Conservation (phyloP, 768 basidiomycete species). For the Tulasnella sp. region DNA sequence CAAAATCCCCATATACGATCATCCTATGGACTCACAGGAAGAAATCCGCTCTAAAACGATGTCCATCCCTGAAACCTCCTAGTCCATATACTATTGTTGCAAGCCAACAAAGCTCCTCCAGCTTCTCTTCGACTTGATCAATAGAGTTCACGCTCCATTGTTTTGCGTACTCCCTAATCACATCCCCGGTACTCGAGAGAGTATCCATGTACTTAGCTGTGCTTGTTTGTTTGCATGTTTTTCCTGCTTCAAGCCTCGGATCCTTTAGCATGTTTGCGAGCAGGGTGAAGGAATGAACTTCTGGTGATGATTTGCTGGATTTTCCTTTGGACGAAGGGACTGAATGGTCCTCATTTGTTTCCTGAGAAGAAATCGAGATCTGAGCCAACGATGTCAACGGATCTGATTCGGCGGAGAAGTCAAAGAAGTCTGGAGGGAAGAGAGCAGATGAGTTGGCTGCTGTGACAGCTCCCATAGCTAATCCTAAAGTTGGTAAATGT, state of each 20-base stretch:
- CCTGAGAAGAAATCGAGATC: too few species aligned
- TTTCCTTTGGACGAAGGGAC: too few species aligned
- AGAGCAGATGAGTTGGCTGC: background rate
- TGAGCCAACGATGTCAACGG: too few species aligned
- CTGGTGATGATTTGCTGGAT: background rate
- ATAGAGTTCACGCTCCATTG: conserved; percentile 1
- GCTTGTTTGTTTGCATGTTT: background rate
- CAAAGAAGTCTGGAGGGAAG: conserved; percentile 6
- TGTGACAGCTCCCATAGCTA: background rate
- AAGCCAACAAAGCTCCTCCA: conserved; percentile 12
- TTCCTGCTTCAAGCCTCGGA: background rate
- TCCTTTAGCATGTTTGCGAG: conserved; percentile 8
- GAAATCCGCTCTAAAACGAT: conserved; percentile 10
- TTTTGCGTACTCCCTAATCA: conserved; percentile 8
- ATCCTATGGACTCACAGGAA: conserved; percentile 9
- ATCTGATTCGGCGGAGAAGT: background rate
- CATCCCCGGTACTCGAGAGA: background rate
- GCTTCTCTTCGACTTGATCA: background rate
- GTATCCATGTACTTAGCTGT: background rate
- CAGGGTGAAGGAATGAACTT: conserved; percentile 2
- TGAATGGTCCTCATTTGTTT: too few species aligned
- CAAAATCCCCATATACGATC: background rate
- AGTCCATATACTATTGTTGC: conserved; percentile 1
- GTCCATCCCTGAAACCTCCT: conserved; percentile 5
- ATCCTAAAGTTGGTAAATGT: background rate